These are phyloP conservation scores for Gentiana macrophylla DNA, from an alignment of 257 asterid species.

Conservation along the genomic window DNA sequence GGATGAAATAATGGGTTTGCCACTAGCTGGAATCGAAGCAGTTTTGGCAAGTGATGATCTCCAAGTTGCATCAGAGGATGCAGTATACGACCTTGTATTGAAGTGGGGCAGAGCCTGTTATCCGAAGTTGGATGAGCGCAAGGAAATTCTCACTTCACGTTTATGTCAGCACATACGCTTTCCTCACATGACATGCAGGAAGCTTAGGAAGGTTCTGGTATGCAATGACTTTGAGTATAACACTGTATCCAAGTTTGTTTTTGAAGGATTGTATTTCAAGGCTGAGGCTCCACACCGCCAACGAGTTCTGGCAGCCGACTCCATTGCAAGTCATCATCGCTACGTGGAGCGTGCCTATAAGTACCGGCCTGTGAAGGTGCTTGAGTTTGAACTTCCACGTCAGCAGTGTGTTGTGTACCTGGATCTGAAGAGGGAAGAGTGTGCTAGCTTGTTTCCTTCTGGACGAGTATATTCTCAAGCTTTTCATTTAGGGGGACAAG, in stretches of 20 bases:
- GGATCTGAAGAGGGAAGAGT: constrained; percentile 80
- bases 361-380: constrained; percentile 75
- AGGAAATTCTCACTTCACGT: constrained; percentile 51
- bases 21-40: constrained; percentile 87
- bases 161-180: constrained; percentile 69
- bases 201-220: constrained; percentile 62
- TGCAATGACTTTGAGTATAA: constrained; percentile 73
- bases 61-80: constrained; percentile 89
- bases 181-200: constrained; percentile 70
- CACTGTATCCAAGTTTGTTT: constrained; percentile 50
- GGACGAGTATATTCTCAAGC: constrained; percentile 90
- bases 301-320: constrained; percentile 53
- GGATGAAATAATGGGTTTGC: constrained; percentile 75
- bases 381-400: constrained; percentile 74
- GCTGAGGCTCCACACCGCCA: constrained; percentile 85
- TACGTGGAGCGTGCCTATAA: constrained; percentile 78
- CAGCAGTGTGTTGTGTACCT: constrained; percentile 83
- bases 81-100: constrained; percentile 71
- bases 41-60: constrained; percentile 76
- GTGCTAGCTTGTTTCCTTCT: constrained; percentile 55
- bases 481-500: constrained; percentile 89
- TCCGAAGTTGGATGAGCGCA: constrained; percentile 53
- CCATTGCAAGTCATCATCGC: constrained; percentile 40
- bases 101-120: constrained; percentile 71
- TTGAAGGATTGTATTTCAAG: constrained; percentile 74